phyloP scores from a whole-genome alignment of 2,329 filamentous ascomycete species.

The Rutstroemia sp. region DNA sequence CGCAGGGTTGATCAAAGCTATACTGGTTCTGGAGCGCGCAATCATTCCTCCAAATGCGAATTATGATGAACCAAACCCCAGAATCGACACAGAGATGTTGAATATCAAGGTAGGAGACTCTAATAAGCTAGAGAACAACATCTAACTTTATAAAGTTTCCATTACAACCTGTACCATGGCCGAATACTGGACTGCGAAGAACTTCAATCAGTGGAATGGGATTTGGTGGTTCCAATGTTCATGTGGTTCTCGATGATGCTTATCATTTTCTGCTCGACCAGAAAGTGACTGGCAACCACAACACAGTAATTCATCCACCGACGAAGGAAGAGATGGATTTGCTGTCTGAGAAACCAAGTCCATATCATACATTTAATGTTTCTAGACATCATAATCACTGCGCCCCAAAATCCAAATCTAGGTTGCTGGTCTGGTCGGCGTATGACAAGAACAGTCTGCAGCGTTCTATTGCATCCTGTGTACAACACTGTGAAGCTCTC shows the following conservation, averaged over 20 bases:
- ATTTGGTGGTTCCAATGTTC: slow-evolving; percentile 20
- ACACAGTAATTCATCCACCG: not conserved
- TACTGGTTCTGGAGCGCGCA: slow-evolving; percentile 33
- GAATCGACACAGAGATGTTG: slow-evolving; percentile 17
- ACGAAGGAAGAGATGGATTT: not conserved
- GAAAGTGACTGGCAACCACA: not conserved
- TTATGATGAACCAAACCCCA: slow-evolving; percentile 32
- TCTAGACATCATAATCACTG: too few relatives aligned
- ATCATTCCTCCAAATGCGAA: slow-evolving; percentile 34
- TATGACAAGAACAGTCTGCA: not conserved
- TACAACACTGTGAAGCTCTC: not conserved
- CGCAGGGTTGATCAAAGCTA: slow-evolving; percentile 32
- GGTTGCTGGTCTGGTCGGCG: not conserved
- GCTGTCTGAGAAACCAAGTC: too few relatives aligned
- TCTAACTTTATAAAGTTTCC: not conserved
- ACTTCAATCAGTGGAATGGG: not conserved
- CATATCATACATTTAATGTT: too few relatives aligned
- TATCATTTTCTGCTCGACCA: not conserved
- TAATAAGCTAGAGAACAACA: not conserved
- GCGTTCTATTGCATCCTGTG: not conserved
- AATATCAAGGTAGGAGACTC: slow-evolving; percentile 4
- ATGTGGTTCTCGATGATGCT: slow-evolving; percentile 32
- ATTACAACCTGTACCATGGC: not conserved
- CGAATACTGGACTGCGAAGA: not conserved
- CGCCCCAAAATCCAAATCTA: not conserved